Evolutionary conservation across 768 basidiomycete genomes (phyloP).

Genomic region (Pleurotus pulmonarius): DNA sequence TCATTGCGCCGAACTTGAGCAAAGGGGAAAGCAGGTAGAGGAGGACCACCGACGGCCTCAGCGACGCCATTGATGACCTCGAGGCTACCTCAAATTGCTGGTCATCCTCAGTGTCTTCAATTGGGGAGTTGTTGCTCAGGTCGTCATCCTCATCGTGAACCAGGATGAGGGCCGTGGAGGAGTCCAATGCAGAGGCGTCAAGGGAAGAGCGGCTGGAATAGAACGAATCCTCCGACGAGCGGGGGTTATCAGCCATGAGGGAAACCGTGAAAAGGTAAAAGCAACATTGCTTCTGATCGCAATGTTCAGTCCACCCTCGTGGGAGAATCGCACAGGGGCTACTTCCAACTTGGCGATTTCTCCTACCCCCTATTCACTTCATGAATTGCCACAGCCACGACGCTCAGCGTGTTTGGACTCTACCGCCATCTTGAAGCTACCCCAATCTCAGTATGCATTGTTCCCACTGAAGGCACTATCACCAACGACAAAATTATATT

Average conservation of each 20-base stretch:
- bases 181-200: conserved; percentile 26
- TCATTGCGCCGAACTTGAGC: conserved; percentile 68
- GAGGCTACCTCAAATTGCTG: conserved; percentile 37
- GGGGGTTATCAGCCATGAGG: conserved; percentile 1
- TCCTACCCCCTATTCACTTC: no score
- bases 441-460: no score
- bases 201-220: conserved; percentile 11
- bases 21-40: conserved; percentile 68
- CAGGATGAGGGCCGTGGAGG: conserved; percentile 58
- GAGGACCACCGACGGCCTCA: conserved; percentile 55
- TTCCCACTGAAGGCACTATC: no score
- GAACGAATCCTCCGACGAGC: conserved; percentile 14
- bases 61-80: conserved; percentile 43
- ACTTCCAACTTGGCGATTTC: no score
- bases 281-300: no score
- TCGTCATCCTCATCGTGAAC: conserved; percentile 45
- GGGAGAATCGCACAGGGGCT: no score
- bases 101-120: conserved; percentile 45
- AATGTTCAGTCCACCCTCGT: no score
- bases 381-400: no score
- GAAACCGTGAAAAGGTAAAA: no score
- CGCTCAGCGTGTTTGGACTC: no score
- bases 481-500: no score
- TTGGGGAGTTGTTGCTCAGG: conserved; percentile 28
- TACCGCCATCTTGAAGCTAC: no score